These are phyloP conservation scores for Penicillium sp. DNA, from an alignment of 2,329 filamentous ascomycete genomes.

Conservation along the genomic window DNA sequence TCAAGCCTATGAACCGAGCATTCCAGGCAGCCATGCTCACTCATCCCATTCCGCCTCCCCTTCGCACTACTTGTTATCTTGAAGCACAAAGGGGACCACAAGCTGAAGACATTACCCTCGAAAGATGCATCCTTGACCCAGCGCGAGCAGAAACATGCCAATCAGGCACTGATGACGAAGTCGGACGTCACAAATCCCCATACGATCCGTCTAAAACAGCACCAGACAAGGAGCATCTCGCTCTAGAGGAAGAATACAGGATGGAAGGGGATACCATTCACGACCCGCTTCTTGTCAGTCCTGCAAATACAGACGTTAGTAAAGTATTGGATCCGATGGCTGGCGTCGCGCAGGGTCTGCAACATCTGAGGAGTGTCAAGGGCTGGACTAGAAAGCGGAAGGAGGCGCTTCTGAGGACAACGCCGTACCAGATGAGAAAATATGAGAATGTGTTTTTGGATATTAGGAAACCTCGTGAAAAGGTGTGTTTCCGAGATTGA, in stretches of 20 bases:
- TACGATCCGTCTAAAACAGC: constrained; percentile 27
- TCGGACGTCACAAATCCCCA: constrained; percentile 26
- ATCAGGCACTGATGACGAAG: constrained; percentile 30
- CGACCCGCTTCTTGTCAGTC: constrained; percentile 26
- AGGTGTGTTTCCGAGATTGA: constrained; percentile 3
- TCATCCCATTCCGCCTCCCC: neutral
- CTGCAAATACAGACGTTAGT: constrained; percentile 25
- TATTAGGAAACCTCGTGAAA: constrained; percentile 9
- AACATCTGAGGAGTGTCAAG: constrained; percentile 20
- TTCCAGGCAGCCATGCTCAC: neutral
- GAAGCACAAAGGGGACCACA: neutral
- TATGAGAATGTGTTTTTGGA: constrained; percentile 17
- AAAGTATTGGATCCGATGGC: constrained; percentile 20
- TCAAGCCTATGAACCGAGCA: neutral
- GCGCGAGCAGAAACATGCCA: constrained; percentile 24
- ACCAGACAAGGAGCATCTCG: constrained; percentile 21
- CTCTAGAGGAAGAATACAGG: constrained; percentile 25
- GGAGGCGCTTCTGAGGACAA: constrained; percentile 15
- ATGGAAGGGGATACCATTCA: constrained; percentile 17
- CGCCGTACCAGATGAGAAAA: constrained; percentile 14
- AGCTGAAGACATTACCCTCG: constrained; percentile 1
- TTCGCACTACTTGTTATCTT: constrained; percentile 1
- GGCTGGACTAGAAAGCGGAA: constrained; percentile 29
- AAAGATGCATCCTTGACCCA: constrained; percentile 22
- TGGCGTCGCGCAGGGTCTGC: constrained; percentile 14